phyloP scores from a whole-genome alignment of 148 eudicot species.

The Pharnaceum exiguum region DNA sequence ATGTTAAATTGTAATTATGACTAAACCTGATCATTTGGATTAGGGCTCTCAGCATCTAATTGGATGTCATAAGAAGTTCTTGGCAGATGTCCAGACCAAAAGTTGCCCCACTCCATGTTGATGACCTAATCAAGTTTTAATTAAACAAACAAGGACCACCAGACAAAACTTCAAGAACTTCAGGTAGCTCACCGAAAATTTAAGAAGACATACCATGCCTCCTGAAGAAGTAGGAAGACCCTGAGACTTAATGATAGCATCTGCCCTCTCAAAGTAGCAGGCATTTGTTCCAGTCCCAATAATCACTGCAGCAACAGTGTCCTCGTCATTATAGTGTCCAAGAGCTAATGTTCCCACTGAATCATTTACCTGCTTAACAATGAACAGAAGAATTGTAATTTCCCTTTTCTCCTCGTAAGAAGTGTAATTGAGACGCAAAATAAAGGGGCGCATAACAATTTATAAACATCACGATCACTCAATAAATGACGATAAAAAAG shows the following conservation, averaged over 20 bases:
- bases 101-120: slow-evolving; percentile 97
- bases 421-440: background rate
- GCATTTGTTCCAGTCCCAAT: slow-evolving; percentile 96
- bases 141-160: background rate
- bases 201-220: slow-evolving; percentile 58
- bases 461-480: background rate
- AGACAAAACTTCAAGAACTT: background rate
- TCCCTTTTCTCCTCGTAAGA: slow-evolving; percentile 6
- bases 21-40: slow-evolving; percentile 80
- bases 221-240: slow-evolving; percentile 79
- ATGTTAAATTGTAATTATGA: background rate
- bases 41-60: slow-evolving; percentile 80
- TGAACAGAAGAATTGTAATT: slow-evolving; percentile 1
- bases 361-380: slow-evolving; percentile 62
- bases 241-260: slow-evolving; percentile 89
- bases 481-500: background rate
- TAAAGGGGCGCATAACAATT: background rate
- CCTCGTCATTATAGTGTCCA: slow-evolving; percentile 87
- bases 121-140: slow-evolving; percentile 47
- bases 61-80: slow-evolving; percentile 76
- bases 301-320: slow-evolving; percentile 86
- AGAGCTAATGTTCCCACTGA: slow-evolving; percentile 91
- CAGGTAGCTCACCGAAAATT: background rate
- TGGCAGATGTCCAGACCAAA: slow-evolving; percentile 95
- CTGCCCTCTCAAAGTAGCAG: slow-evolving; percentile 83